Evolutionary conservation across 768 basidiomycete genomes (phyloP), one percentile per base, ranked within the genome.

Genomic region (Auricularia cornea): DNA sequence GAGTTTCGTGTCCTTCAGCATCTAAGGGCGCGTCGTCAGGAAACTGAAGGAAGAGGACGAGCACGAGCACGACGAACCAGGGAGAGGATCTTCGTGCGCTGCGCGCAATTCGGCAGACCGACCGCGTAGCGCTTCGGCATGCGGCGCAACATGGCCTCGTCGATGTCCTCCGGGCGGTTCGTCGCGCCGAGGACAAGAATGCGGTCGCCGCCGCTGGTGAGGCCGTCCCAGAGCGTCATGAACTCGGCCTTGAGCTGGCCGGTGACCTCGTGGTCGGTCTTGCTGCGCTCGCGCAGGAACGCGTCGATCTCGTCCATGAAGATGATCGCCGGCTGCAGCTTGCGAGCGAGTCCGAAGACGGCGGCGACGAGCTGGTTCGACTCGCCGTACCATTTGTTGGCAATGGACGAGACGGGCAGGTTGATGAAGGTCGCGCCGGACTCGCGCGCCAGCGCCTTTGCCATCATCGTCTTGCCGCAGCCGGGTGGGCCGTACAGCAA

Each of bases 261-360:
- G 38, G 94, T 98, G 60, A 94, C 96, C 70, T 99, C 97, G 72
- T 99, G 97, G 70, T 98, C 96, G 11, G 88, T 87, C 62, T 85
- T 83, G 30, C 87, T 86, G 65, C 97, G 81, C 72, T 96, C 92
- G 62, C 95, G 81, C 72, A 99, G 76, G 74, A 99, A 93, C 1
- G 91, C 92, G 70, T 99, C 96, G 67, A 99, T 98, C 76, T 98
- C 97, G 72, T 99, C 96, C 70, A 98, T 97, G 75, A 99, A 99
- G 67, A 99, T 95, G 71, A 99, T 98, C 63, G 88, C 84, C 0
- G 97, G 97, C 70, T 98, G 93, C 2, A 91, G 84, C 76, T 98
- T 98, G 59, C 87, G 80, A 29, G 97, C 97, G 26, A 99, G 85
- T 59, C 92, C 91, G 77, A 99, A 98, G 54, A 98, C 76, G 1